A percentile compares a stretch with the other conserved stretches of the same genome.
These are phyloP conservation scores for Eucalyptus sideroxylon DNA, from an alignment of 345 rosid species.

Conservation along the genomic window DNA sequence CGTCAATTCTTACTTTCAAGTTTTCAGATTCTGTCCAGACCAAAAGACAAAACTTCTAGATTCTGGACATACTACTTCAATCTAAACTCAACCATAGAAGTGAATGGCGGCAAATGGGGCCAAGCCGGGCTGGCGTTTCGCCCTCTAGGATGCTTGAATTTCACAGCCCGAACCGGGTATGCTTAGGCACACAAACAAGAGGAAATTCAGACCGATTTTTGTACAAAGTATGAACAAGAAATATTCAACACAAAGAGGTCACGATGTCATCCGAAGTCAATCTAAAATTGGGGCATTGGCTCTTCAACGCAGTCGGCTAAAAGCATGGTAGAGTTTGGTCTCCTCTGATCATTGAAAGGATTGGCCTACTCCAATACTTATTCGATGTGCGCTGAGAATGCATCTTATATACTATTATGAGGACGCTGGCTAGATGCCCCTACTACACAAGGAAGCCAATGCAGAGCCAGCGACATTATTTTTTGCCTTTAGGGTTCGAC, in stretches of 20 bases:
- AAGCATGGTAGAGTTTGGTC: background rate
- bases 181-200: background rate
- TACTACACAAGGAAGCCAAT: background rate
- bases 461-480: background rate
- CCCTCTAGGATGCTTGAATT: background rate
- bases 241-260: background rate
- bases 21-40: too few species aligned
- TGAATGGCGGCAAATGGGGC: background rate
- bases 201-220: background rate
- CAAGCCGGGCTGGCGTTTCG: background rate
- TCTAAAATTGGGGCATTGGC: background rate
- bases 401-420: background rate
- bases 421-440: background rate
- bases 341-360: background rate
- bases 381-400: background rate
- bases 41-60: background rate
- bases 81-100: background rate
- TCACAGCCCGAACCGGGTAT: background rate
- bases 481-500: background rate
- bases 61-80: background rate
- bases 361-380: background rate
- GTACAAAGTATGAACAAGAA: background rate
- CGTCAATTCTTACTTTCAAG: background rate
- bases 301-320: background rate
- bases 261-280: background rate